phyloP scores from a whole-genome alignment of 495 filamentous ascomycete species.

The Bombardia bombarda region DNA sequence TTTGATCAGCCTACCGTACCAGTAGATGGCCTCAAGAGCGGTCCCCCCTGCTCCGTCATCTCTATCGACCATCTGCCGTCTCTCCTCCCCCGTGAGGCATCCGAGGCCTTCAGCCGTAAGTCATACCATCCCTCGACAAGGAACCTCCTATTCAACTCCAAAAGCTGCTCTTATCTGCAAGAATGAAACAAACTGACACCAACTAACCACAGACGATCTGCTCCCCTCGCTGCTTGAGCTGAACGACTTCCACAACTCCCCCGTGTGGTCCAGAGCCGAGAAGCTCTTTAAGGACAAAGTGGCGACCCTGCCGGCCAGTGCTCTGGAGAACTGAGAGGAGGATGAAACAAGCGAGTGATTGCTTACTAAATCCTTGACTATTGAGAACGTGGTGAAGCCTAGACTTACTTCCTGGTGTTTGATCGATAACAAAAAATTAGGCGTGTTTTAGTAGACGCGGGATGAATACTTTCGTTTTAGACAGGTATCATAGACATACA shows the following conservation, averaged over 20 bases:
- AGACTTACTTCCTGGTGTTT: background rate
- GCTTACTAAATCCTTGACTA: no score
- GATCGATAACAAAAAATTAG: background rate
- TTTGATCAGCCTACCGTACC: conserved; percentile 79
- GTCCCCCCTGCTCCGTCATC: conserved; percentile 65
- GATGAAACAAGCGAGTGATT: no score
- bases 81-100: conserved; percentile 77
- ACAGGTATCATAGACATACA: no score
- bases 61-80: conserved; percentile 88
- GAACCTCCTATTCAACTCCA: background rate
- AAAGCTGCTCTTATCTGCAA: no score
- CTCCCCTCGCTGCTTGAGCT: conserved; percentile 72
- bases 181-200: background rate
- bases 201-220: conserved; percentile 41
- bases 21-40: conserved; percentile 47
- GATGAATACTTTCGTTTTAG: no score
- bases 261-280: conserved; percentile 79
- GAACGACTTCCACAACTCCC: conserved; percentile 60
- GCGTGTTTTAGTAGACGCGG: no score
- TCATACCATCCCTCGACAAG: background rate
- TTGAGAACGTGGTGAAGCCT: no score
- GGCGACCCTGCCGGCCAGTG: conserved; percentile 54
- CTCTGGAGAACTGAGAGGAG: conserved; percentile 27
- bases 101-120: conserved; percentile 65
- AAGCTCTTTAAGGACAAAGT: conserved; percentile 82